These are phyloP conservation scores for Thraustotheca clavata DNA, from an alignment of 352 stramenopile genomes.

Conservation along the genomic window DNA sequence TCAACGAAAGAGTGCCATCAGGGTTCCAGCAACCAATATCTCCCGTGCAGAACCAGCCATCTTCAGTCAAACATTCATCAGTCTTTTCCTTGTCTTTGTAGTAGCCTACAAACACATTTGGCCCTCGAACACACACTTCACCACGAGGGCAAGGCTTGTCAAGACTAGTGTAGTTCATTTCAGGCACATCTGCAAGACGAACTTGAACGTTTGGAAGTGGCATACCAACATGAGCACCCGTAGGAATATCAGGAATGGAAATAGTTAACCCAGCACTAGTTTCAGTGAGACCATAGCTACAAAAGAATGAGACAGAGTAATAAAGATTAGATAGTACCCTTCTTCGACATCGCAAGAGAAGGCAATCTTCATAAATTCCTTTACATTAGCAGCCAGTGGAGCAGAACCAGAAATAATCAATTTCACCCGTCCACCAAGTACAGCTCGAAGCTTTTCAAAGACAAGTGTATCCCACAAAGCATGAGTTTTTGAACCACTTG, in stretches of 20 bases:
- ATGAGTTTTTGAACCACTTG: conserved; percentile 50
- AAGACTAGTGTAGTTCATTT: conserved; percentile 93
- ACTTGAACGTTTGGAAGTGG: conserved; percentile 84
- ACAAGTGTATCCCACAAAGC: conserved; percentile 92
- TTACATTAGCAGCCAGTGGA: conserved; percentile 86
- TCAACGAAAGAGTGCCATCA: conserved; percentile 87
- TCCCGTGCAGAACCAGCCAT: conserved; percentile 96
- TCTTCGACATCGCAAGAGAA: conserved; percentile 90
- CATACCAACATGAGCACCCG: conserved; percentile 88
- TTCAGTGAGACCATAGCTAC: conserved; percentile 87
- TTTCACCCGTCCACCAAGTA: conserved; percentile 84
- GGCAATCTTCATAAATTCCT: conserved; percentile 95
- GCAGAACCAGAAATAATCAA: conserved; percentile 91
- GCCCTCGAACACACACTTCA: conserved; percentile 43
- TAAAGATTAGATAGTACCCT: conserved; percentile 59
- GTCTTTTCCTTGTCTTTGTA: conserved; percentile 94
- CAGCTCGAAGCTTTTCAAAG: conserved; percentile 91
- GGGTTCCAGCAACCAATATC: conserved; percentile 95
- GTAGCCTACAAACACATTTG: conserved; percentile 67
- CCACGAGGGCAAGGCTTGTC: conserved; percentile 61
- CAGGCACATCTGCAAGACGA: conserved; percentile 91
- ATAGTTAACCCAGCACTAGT: conserved; percentile 82
- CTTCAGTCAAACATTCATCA: conserved; percentile 81
- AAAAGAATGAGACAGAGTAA: not conserved
- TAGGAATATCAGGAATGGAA: conserved; percentile 37